phyloP scores from a whole-genome alignment of 495 filamentous ascomycete genomes.

The Thermochaetoides thermophila region DNA sequence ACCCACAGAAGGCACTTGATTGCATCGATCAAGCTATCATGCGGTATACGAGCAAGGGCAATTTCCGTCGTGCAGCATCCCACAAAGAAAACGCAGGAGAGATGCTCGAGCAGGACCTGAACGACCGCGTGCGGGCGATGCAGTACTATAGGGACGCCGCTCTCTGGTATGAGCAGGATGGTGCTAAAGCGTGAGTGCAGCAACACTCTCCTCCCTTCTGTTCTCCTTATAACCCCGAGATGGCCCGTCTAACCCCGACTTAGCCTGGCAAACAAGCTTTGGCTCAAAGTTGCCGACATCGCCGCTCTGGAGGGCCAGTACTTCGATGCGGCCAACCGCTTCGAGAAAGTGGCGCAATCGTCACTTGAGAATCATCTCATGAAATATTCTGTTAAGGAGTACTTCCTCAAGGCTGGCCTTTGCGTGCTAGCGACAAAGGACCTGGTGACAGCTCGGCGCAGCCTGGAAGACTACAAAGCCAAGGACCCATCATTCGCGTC shows the following conservation, averaged over 20 bases:
- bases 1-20: slow-evolving; percentile 62
- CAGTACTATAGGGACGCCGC: slow-evolving; percentile 70
- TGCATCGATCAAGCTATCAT: slow-evolving; percentile 59
- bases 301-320: slow-evolving; percentile 69
- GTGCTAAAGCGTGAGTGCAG: slow-evolving; percentile 60
- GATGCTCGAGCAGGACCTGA: slow-evolving; percentile 63
- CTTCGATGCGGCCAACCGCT: slow-evolving; percentile 62
- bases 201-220: neutral
- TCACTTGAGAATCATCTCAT: slow-evolving; percentile 67
- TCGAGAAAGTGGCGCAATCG: slow-evolving; percentile 60
- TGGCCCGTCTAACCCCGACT: too few relatives aligned
- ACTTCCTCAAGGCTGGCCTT: slow-evolving; percentile 81
- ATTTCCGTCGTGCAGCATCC: slow-evolving; percentile 75
- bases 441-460: slow-evolving; percentile 57
- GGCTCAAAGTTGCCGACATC: slow-evolving; percentile 76
- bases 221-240: too few relatives aligned
- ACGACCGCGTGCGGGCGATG: slow-evolving; percentile 59
- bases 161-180: slow-evolving; percentile 73
- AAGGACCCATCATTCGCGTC: slow-evolving; percentile 62
- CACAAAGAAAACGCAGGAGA: slow-evolving; percentile 78
- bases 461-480: slow-evolving; percentile 66
- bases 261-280: slow-evolving; percentile 79
- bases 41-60: slow-evolving; percentile 70
- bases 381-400: slow-evolving; percentile 86
- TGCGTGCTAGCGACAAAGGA: slow-evolving; percentile 68